Evolutionary conservation across 176 grass and related monocot genomes (phyloP).

Genomic region (Microstegium vimineum): DNA sequence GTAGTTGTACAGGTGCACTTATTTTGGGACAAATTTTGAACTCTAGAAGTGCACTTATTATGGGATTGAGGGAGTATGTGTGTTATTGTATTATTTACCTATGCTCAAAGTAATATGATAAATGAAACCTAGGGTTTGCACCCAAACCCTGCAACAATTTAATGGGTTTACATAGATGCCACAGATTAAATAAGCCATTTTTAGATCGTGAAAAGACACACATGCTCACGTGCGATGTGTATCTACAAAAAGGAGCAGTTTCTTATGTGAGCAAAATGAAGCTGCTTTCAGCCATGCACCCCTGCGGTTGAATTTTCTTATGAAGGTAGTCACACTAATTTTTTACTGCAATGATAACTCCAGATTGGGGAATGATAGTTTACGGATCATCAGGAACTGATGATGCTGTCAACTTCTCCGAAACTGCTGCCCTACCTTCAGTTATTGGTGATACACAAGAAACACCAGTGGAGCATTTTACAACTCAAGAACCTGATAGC

Average conservation of each 20-base stretch:
- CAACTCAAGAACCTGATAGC: slow-evolving; percentile 9
- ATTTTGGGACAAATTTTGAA: too few species aligned
- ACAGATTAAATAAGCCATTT: not conserved
- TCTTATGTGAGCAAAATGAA: not conserved
- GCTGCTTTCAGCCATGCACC: not conserved
- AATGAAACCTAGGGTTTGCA: not conserved
- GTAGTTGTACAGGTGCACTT: too few species aligned
- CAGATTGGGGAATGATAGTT: slow-evolving; percentile 12
- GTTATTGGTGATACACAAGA: slow-evolving; percentile 3
- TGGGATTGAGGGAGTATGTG: too few species aligned
- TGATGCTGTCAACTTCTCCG: slow-evolving; percentile 1
- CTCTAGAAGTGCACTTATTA: too few species aligned
- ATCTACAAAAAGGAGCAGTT: not conserved
- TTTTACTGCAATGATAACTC: not conserved
- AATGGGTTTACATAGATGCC: not conserved
- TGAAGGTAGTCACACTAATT: not conserved
- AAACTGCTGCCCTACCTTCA: too few species aligned
- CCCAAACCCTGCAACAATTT: not conserved
- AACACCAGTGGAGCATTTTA: slow-evolving; percentile 3
- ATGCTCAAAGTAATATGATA: not conserved
- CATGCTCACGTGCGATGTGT: not conserved
- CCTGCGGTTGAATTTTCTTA: not conserved
- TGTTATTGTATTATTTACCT: not conserved
- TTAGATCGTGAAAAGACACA: not conserved
- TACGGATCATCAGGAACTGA: slow-evolving; percentile 28